Evolutionary conservation across 768 basidiomycete genomes (phyloP), one percentile per base, ranked within the genome.

Genomic region (Pleurotus platypus): DNA sequence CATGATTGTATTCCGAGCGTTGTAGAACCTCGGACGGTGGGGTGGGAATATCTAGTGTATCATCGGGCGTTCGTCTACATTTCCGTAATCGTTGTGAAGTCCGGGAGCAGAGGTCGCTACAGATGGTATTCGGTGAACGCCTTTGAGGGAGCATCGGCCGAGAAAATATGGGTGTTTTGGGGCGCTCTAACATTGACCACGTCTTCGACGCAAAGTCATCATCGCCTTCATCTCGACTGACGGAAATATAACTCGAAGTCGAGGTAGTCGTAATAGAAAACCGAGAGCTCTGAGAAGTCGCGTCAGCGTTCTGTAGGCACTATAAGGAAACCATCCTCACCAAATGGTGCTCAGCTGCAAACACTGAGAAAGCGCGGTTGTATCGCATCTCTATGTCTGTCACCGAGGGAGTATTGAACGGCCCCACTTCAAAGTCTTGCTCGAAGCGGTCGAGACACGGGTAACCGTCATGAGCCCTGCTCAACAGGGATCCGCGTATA

Each of bases 401-500:
- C n/a, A 54, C n/a, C n/a, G n/a, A n/a, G 11, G 42, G 11, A 12
- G 20, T 7, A 16, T 45, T 18, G 13, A 45, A 42, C 38, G 66
- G 63, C 55, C 65, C 63, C 38, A 67, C 64, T 20, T 64, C 56
- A 35, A 65, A 60, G 30, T 63, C 63, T 27, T 61, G 55, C 15
- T 60, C 63, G 40, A 67, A 45, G 13, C 49, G 58, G 50, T 69
- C 65, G 35, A 74, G 65, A 22, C 67, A 68, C 1, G 70, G 70
- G 26, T 63, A 66, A 37, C 67, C 63, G 3, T 66, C 67, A 59
- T 71, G 70, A 1, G 66, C 67, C 20, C 62, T 58, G 1, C 60
- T 60, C 38, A 71, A 62, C 48, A 70, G 55, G 1, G 70, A 68
- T 5, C 71, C 68, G 15, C 71, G 65, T 39, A 71, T 55, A 59